A percentile compares a stretch with the other conserved stretches of the same genome.
Evolutionary conservation across 441 rosid species (phyloP).

Genomic region (Pelargonium myrrhifolium): DNA sequence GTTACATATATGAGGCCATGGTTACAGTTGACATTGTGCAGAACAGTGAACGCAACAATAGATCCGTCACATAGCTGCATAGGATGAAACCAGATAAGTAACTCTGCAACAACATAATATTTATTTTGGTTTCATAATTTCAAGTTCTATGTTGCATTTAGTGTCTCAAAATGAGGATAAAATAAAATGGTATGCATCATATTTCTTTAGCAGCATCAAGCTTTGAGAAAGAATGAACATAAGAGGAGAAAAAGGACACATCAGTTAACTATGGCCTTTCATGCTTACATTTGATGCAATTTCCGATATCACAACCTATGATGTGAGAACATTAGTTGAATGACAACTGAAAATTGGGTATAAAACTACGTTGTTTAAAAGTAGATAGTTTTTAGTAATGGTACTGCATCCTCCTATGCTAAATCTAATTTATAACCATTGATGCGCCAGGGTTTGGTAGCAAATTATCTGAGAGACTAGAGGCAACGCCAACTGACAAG

Average conservation of each 20-base stretch:
- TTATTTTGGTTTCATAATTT: neutral
- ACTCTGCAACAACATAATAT: slow-evolving; percentile 1
- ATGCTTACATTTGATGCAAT: too few species aligned
- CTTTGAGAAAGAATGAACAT: too few species aligned
- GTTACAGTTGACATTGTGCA: slow-evolving; percentile 94
- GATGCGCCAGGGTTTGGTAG: neutral
- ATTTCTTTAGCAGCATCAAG: too few species aligned
- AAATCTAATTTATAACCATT: neutral
- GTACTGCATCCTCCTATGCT: neutral
- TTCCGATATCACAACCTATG: too few species aligned
- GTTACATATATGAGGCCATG: slow-evolving; percentile 96
- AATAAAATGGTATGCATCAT: neutral
- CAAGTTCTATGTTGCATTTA: neutral
- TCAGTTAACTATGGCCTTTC: too few species aligned
- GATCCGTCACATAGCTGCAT: slow-evolving; percentile 94
- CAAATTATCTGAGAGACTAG: neutral
- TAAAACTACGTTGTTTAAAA: neutral
- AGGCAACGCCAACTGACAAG: neutral
- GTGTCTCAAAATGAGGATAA: neutral
- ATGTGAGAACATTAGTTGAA: too few species aligned
- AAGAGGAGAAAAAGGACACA: too few species aligned
- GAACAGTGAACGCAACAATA: slow-evolving; percentile 93
- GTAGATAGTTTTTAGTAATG: slow-evolving; percentile 8
- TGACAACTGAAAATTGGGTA: too few species aligned
- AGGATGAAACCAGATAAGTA: slow-evolving; percentile 9